Base-by-base conservation (phyloP, 257 asterid species). In the Cynanchum wilfordii region DNA sequence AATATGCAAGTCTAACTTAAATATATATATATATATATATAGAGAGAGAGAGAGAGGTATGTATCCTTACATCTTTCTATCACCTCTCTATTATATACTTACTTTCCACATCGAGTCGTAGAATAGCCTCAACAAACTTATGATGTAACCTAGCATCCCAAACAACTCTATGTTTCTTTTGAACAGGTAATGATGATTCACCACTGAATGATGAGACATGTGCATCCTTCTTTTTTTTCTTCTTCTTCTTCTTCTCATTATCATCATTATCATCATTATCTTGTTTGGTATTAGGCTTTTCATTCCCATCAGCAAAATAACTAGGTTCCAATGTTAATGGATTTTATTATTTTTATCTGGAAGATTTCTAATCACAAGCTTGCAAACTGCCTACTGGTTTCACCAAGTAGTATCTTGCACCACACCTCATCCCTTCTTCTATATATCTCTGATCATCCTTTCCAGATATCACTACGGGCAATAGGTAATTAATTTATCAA, bases 341-440 rank as follows among this genome's bases (percentile, higher is more conserved):
- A n/a, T n/a, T n/a, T n/a, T n/a, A n/a, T n/a, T n/a, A 0, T 7
- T 42, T 10, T 42, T 17, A 5, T 13, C n/a, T 15, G 17, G n/a
- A 16, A 3, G 83, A 64, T 76, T 87, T 68, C 96, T 77, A 38
- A 87, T 58, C 0, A 87, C 96, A 40, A 86, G 94, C 54, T 89
- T 88, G 94, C 94, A 85, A 69, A 87, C 83, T 64, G 86, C 89
- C 25, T 8, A 87, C 87, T 3, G 94, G 96, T 60, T 89, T 89
- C 52, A 89, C 84, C 86, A n/a, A n/a, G n/a, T 87, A 76, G 83
- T 89, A 94, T 63, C 91, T 83, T 22, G 92, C 96, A 17, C 96
- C 96, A 9, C 88, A 91, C 47, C 87, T 86, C n/a, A 87, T 82
- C 68, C 94, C 90, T 74, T 89, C 88, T 84, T 86, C 86, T 12